Percentiles rank a stretch among this genome's conserved stretches.
These are phyloP conservation scores for Apiospora rasikravindrae DNA, from an alignment of 2,329 filamentous ascomycete genomes.

Conservation along the genomic window DNA sequence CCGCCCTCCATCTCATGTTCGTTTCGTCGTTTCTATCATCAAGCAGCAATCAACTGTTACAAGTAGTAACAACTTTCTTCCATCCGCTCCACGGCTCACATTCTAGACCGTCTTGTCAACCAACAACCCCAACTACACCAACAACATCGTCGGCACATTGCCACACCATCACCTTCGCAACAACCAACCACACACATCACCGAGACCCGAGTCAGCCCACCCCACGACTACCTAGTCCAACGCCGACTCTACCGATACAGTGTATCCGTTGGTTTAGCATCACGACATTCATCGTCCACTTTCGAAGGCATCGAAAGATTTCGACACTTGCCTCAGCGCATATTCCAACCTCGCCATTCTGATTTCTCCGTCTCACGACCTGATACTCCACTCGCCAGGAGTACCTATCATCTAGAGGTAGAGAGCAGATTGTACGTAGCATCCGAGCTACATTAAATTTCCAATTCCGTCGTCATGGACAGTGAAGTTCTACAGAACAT, in stretches of 20 bases:
- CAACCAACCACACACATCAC: not conserved
- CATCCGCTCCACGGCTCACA: not conserved
- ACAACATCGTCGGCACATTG: not conserved
- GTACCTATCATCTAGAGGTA: constrained; percentile 15
- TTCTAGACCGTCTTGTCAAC: constrained; percentile 8
- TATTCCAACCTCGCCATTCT: constrained; percentile 6
- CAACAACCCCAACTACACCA: not conserved
- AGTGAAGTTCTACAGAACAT: constrained; percentile 43
- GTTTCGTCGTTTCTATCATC: constrained; percentile 12
- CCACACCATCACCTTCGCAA: not conserved
- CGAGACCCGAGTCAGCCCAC: constrained; percentile 6
- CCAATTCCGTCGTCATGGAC: constrained; percentile 38
- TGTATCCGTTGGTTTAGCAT: constrained; percentile 1
- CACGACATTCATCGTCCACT: not conserved
- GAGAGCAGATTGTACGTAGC: constrained; percentile 16
- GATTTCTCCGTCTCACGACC: constrained; percentile 5
- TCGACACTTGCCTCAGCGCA: not conserved
- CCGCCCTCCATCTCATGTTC: constrained; percentile 16
- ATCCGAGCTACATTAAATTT: constrained; percentile 18
- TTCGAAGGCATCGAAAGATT: not conserved
- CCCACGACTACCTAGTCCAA: not conserved
- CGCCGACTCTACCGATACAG: constrained; percentile 3
- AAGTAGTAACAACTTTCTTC: not conserved
- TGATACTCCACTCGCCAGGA: constrained; percentile 9
- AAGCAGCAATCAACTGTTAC: constrained; percentile 13